Evolutionary conservation across 2,329 filamentous ascomycete genomes (phyloP), one percentile per base, ranked within the genome.

Genomic region (Ophiostoma ulmi): DNA sequence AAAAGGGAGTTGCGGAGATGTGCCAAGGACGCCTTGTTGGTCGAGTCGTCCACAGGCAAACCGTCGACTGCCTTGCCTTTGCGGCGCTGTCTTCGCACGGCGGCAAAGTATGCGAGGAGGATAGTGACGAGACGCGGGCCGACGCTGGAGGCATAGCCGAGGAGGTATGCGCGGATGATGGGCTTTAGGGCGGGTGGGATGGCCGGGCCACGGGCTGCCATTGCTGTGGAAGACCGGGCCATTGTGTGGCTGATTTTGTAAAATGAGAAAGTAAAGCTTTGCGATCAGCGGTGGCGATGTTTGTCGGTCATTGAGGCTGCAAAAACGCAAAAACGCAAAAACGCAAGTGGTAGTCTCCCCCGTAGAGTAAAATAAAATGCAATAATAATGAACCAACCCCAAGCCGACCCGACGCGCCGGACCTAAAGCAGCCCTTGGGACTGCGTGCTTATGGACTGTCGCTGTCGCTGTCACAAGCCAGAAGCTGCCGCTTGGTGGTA

Each of bases 71-170:
- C 77, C 80, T 58, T 66, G 73, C 41, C 63, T 39, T 39, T 65
- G 20, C 63, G 58, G 11, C 58, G 61, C 17, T 64, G 61, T 1
- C 71, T 71, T 70, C 77, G 79, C 69, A 77, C 78, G 73, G 78
- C 80, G 72, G 80, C 80, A 73, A 85, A 76, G 75, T 84, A 81
- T 73, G 85, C 82, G 69, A 88, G 76, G 39, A 88, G 73, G 72
- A 89, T 77, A 2, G 84, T 85, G 73, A 88, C 75, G 31, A 89
- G 77, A 72, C 86, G 81, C 14, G 87, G 87, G 38, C 81, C 83
- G 8, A 88, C 86, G 44, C 83, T 81, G 69, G 86, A 88, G 22
- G 83, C 83, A 79, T 89, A 90, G 39, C 87, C 87, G 44, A 89
- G 75, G 17, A 87, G 76, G 77, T 88, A 90, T 66, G 88, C 87